Evolutionary conservation across 108 stramenopile species (phyloP).

Genomic region (Nannochloropsis salina): DNA sequence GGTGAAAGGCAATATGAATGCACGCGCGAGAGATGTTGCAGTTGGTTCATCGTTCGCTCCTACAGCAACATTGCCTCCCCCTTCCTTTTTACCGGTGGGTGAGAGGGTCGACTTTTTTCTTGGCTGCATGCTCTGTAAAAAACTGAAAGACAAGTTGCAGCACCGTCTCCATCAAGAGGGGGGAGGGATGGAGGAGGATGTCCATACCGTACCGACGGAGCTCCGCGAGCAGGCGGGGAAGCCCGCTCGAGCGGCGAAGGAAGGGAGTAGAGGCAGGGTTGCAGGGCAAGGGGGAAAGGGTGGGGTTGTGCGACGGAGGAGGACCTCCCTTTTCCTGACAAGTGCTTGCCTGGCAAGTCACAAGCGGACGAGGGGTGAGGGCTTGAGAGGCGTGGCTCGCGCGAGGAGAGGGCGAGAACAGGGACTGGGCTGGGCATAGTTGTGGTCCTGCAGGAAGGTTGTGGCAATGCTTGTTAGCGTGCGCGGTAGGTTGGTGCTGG

Average conservation of each 20-base stretch:
- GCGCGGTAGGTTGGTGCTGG: too few relatives aligned
- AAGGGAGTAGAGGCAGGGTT: not conserved
- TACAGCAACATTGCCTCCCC: not conserved
- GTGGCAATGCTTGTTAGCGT: not conserved
- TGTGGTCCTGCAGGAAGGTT: not conserved
- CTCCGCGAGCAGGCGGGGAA: not conserved
- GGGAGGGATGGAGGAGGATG: not conserved
- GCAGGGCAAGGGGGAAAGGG: not conserved
- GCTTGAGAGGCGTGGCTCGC: not conserved
- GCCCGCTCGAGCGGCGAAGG: not conserved
- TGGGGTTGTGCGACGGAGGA: not conserved
- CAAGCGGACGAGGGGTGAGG: not conserved
- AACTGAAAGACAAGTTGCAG: not conserved
- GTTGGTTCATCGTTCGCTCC: too few relatives aligned
- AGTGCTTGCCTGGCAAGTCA: not conserved
- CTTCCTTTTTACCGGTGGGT: not conserved
- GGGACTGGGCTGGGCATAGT: not conserved
- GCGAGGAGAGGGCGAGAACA: not conserved
- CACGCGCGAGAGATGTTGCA: too few relatives aligned
- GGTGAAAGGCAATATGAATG: too few relatives aligned
- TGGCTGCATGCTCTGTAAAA: not conserved
- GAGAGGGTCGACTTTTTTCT: not conserved
- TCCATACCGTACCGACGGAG: not conserved
- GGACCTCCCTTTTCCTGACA: not conserved
- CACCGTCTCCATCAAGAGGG: not conserved